Base-by-base conservation (phyloP, 805 yeast genomes). In the Saccharomycodes ludwigii region DNA sequence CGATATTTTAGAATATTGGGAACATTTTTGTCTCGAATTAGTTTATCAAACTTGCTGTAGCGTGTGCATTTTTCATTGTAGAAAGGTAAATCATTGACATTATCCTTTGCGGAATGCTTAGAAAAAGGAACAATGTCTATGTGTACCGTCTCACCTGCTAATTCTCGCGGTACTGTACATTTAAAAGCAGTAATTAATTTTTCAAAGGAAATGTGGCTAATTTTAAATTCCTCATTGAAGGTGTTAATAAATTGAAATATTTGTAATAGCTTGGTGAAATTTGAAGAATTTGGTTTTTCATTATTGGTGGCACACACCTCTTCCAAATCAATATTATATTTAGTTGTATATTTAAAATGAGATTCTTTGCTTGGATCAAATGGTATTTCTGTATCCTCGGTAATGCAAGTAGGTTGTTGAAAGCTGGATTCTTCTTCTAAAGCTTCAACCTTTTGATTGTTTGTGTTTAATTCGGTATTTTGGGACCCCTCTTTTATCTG, bases 241-340 rank as follows among this genome's bases (percentile, higher is more conserved):
- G 54, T 49, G 18, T 34, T 45, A n/a, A 52, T 30, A 33, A 54
- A 54, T 31, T 54, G 59, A 21, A 41, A 52, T 6, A 41, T 34
- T 37, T 49, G 50, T 17, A 54, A 32, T 7, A 52, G 30, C 34
- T 40, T 51, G 16, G 38, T 44, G 31, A 50, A 41, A 27, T 41
- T 35, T 8, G 29, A 21, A 25, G 50, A 40, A 10, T 15, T 25
- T 4, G 15, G 7, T 10, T 15, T 7, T 8, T 25, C 12, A n/a
- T 4, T 16, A 14, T 25, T 25, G 8, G 19, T 25, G 10, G 39
- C 19, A 5, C 42, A 42, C 6, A 52, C 31, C 15, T 34, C 28
- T 30, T 52, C 54, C 20, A 52, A 31, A 18, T 30, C 11, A n/a
- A 41, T 23, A 24, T 48, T 48, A 24, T 48, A 50, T 26, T 40